Percentiles rank a stretch among this genome's conserved stretches.
Conservation (phyloP, 106 monocot species). For the Acorus calamus region DNA sequence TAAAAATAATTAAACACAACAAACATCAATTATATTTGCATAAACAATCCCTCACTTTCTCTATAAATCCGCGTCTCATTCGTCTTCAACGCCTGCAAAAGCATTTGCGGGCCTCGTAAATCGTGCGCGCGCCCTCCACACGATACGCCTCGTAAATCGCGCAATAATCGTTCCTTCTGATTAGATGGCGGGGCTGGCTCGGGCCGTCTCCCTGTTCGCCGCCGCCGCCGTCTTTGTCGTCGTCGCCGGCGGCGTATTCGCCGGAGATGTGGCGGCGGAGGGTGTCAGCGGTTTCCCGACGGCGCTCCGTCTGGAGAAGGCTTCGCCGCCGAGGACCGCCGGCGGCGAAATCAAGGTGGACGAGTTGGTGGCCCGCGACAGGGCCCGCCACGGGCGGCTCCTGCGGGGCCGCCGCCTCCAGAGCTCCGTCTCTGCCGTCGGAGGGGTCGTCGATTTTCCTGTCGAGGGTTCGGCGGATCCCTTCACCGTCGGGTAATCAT, state of each 20-base stretch:
- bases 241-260: not conserved
- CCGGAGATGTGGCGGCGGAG: not conserved
- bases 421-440: not conserved
- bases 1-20: too few species aligned
- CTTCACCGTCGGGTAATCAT: constrained; percentile 71
- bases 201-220: constrained; percentile 4
- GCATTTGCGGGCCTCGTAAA: too few species aligned
- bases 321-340: constrained; percentile 14
- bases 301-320: constrained; percentile 56
- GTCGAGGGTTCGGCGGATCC: constrained; percentile 76
- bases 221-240: not conserved
- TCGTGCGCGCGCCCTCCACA: too few species aligned
- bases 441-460: constrained; percentile 70
- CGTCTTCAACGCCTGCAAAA: too few species aligned
- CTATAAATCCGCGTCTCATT: too few species aligned
- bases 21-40: too few species aligned
- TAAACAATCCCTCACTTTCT: too few species aligned
- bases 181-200: constrained; percentile 16
- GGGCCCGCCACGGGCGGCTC: constrained; percentile 42
- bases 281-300: constrained; percentile 11
- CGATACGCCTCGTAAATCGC: too few species aligned
- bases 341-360: not conserved
- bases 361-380: constrained; percentile 31
- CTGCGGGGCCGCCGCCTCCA: constrained; percentile 38
- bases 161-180: too few species aligned